These are phyloP conservation scores for Vittaforma corneae DNA, from an alignment of 371 early-diverging fungal genomes.

Conservation along the genomic window DNA sequence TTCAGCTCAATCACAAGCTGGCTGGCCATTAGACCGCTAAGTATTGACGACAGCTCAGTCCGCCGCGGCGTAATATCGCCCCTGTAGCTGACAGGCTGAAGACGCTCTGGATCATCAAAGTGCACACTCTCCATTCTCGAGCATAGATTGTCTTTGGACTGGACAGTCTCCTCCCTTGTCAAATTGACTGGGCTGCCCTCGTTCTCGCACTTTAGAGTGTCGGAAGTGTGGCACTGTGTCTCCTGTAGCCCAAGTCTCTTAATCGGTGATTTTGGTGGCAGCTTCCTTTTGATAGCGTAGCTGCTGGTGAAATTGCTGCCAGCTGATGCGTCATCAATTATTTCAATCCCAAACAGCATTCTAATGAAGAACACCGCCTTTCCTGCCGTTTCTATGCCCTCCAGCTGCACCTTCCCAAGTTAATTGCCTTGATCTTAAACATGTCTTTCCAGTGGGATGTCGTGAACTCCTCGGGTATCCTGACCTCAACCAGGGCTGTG, in stretches of 20 bases:
- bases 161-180: too few species aligned
- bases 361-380: conserved; percentile 3
- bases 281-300: too few species aligned
- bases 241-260: too few species aligned
- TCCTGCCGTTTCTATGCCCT: not conserved
- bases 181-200: too few species aligned
- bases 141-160: too few species aligned
- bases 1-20: not conserved
- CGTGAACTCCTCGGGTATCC: not conserved
- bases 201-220: too few species aligned
- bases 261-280: too few species aligned
- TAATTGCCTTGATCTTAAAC: not conserved
- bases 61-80: not conserved
- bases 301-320: too few species aligned
- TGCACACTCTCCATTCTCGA: too few species aligned
- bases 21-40: not conserved
- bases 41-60: not conserved
- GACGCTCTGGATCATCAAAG: too few species aligned
- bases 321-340: not conserved
- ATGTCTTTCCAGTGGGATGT: not conserved
- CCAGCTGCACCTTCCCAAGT: not conserved
- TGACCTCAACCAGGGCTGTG: not conserved
- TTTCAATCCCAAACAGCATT: not conserved
- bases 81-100: not conserved
- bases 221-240: too few species aligned